Percentiles rank a stretch among this genome's conserved stretches.
phyloP scores from a whole-genome alignment of 2,329 filamentous ascomycete genomes.

The Neofusicoccum laricinum region DNA sequence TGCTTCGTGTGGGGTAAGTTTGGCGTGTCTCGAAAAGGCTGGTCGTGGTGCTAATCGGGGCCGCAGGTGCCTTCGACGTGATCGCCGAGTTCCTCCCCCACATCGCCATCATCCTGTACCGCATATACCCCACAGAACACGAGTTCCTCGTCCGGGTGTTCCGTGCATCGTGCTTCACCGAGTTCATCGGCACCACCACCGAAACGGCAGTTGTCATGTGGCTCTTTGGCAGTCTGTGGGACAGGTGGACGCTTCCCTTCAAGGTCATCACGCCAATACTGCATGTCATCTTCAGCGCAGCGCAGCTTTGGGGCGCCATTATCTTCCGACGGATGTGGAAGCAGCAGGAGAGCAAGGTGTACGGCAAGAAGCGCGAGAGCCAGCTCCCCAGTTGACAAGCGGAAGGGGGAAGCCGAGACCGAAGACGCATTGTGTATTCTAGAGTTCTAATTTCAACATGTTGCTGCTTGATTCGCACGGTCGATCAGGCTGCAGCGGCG shows the following conservation, averaged over 20 bases:
- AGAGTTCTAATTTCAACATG: too few species aligned
- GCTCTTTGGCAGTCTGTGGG: constrained; percentile 44
- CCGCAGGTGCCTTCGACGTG: constrained; percentile 45
- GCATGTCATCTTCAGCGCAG: constrained; percentile 41
- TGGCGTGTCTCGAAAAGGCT: constrained; percentile 14
- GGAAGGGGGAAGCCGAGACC: too few species aligned
- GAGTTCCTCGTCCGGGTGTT: constrained; percentile 40
- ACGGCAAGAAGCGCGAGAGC: background rate
- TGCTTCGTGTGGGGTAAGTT: constrained; percentile 41
- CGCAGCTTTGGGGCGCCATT: constrained; percentile 43
- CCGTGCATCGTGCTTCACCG: constrained; percentile 35
- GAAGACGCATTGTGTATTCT: too few species aligned
- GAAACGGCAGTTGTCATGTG: constrained; percentile 46
- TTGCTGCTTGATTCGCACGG: too few species aligned
- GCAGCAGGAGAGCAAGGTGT: constrained; percentile 22
- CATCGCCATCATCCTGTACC: constrained; percentile 46
- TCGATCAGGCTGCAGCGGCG: background rate
- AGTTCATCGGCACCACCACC: constrained; percentile 36
- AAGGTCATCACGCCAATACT: constrained; percentile 44
- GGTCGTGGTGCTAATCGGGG: background rate
- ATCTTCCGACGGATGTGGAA: constrained; percentile 43
- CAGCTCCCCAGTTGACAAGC: background rate
- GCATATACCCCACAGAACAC: constrained; percentile 39
- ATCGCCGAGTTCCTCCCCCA: constrained; percentile 48
- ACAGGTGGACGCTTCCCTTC: constrained; percentile 42